These are phyloP conservation scores for Grammothele lineata DNA, from an alignment of 768 basidiomycete genomes.

Conservation along the genomic window DNA sequence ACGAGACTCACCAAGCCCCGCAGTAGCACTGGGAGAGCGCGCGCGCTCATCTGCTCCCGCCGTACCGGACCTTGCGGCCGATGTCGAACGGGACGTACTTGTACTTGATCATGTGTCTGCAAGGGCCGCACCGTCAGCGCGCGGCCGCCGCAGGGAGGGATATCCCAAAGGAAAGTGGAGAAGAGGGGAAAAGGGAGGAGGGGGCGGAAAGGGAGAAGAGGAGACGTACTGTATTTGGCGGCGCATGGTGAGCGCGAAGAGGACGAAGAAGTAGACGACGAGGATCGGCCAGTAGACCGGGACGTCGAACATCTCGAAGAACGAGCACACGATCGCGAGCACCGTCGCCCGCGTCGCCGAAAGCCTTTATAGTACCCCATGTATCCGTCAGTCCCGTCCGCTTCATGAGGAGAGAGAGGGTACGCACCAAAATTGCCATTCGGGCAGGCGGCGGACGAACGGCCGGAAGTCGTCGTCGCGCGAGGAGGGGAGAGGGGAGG, in stretches of 20 bases:
- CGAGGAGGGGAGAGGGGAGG: conserved; percentile 56
- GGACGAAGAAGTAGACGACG: conserved; percentile 92
- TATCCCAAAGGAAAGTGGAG: too few species aligned
- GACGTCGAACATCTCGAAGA: conserved; percentile 86
- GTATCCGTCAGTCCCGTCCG: too few species aligned
- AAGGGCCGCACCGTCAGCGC: too few species aligned
- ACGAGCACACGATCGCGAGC: conserved; percentile 74
- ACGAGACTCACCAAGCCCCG: too few species aligned
- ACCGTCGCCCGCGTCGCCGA: conserved; percentile 87
- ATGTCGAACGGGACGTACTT: conserved; percentile 95
- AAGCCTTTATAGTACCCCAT: too few species aligned
- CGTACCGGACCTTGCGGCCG: conserved; percentile 89
- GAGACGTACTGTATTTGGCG: conserved; percentile 86
- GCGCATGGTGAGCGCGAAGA: conserved; percentile 94
- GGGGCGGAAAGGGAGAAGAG: not conserved
- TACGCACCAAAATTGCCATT: conserved; percentile 92
- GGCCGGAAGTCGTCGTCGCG: conserved; percentile 96
- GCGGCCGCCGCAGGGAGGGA: too few species aligned
- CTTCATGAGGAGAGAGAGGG: too few species aligned
- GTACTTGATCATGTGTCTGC: conserved; percentile 98
- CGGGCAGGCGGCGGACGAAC: conserved; percentile 91
- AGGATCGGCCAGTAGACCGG: conserved; percentile 99
- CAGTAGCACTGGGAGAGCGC: too few species aligned
- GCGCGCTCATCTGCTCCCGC: conserved; percentile 50
- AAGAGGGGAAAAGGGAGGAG: conserved; percentile 1